Conservation (phyloP, 352 stramenopile genomes). For the Salisapilia sapeloensis region DNA sequence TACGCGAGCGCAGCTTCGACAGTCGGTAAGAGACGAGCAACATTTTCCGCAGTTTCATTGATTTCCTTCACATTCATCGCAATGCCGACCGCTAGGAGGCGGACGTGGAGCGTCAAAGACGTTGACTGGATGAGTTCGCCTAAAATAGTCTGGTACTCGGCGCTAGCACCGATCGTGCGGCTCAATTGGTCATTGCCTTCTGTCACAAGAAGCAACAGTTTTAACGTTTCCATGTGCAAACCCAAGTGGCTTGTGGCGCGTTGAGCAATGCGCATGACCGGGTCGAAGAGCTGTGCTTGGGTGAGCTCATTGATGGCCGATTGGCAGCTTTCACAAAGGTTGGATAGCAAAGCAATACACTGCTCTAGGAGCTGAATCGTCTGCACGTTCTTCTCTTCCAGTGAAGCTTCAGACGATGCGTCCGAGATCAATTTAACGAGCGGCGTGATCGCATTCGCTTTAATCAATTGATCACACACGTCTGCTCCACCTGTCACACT, state of each 20-base stretch:
- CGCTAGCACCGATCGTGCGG: constrained; percentile 35
- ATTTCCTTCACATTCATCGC: constrained; percentile 65
- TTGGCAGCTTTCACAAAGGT: constrained; percentile 72
- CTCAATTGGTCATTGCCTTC: constrained; percentile 69
- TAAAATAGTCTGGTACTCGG: constrained; percentile 48
- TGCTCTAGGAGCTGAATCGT: constrained; percentile 68
- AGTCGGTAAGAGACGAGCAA: constrained; percentile 45
- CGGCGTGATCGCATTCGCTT: constrained; percentile 57
- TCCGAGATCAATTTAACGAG: constrained; percentile 56
- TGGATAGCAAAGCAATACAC: constrained; percentile 52
- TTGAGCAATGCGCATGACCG: constrained; percentile 55
- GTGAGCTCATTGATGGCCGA: constrained; percentile 69
- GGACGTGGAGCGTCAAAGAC: constrained; percentile 17
- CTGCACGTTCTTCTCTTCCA: constrained; percentile 44
- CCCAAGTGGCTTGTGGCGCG: constrained; percentile 22
- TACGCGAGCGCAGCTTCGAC: constrained; percentile 61
- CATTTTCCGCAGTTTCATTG: constrained; percentile 54
- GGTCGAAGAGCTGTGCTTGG: constrained; percentile 44
- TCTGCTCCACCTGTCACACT: constrained; percentile 73
- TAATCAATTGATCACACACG: constrained; percentile 66
- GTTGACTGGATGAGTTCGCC: constrained; percentile 34
- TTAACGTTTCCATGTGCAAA: constrained; percentile 65
- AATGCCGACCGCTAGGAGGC: constrained; percentile 49
- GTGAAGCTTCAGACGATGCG: constrained; percentile 22
- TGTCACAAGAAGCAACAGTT: constrained; percentile 64